Conservation (phyloP, 192 early-diverging fungal species). For the Coemansia furcata region DNA sequence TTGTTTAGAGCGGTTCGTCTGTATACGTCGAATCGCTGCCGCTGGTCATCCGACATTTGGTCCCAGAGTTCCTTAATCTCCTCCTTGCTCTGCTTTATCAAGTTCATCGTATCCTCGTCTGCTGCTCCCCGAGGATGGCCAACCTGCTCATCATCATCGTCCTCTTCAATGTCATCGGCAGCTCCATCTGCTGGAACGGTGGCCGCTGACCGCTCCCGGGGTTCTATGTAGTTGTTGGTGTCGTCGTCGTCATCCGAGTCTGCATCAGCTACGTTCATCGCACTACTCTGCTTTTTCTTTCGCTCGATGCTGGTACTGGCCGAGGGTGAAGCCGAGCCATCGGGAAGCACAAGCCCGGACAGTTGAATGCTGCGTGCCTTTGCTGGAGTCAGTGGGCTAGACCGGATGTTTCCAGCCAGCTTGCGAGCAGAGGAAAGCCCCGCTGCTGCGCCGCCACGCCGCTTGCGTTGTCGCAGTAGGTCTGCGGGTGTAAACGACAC, state of each 20-base stretch:
- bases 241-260: background rate
- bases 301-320: background rate
- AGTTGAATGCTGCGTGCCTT: constrained; percentile 6
- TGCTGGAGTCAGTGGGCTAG: constrained; percentile 17
- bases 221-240: background rate
- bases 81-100: constrained; percentile 47
- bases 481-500: constrained; percentile 26
- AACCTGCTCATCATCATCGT: constrained; percentile 2
- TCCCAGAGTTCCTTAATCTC: constrained; percentile 40
- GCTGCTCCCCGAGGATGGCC: background rate
- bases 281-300: constrained; percentile 2
- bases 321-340: background rate
- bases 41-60: constrained; percentile 62
- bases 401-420: constrained; percentile 12
- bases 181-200: background rate
- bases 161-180: constrained; percentile 9
- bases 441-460: constrained; percentile 16
- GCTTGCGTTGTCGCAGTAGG: constrained; percentile 32
- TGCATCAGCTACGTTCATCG: background rate
- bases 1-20: constrained; percentile 75
- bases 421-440: constrained; percentile 11
- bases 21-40: constrained; percentile 78
- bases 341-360: background rate
- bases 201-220: background rate
- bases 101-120: constrained; percentile 10